Evolutionary conservation across 2,329 filamentous ascomycete species (phyloP), one percentile per base, ranked within the genome.

Genomic region (Cercospora sp.): DNA sequence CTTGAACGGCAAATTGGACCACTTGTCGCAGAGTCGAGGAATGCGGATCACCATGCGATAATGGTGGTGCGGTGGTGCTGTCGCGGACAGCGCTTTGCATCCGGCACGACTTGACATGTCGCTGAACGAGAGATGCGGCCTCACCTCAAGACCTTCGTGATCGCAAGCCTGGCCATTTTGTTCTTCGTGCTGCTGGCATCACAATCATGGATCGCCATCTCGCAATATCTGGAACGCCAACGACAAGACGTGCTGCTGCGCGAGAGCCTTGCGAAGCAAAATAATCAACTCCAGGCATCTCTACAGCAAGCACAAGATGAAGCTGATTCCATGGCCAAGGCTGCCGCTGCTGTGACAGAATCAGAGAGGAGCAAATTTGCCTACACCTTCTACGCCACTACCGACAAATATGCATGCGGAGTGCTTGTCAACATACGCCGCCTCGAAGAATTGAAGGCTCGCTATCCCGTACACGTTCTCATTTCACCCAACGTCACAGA

Each of bases 371-470:
- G 33, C 53, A 30, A 30, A 7, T 76, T 73, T 57, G 72, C 73
- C 8, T 77, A 76, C 61, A 71, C 74, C 28, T 77, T 77, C 67
- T 76, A 76, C 64, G 75, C 75, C 31, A 76, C 75, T 7, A 55
- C 67, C 18, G 70, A 75, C 58, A 26, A 63, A 20, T 76, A 77
- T 58, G 75, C 75, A 13, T 77, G 75, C 63, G 73, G 74, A 10
- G 74, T 72, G 13, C 64, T 77, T 5, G 72, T 77, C 60, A 77
- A 76, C 68, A 75, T 77, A 26, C 64, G 73, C 26, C 72, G 73
- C 1, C 66, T 77, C 33, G 67, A 68, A n/a, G 33, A 66, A 5
- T 67, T 75, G 28, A 45, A 72, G 18, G 67, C 70, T 2, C 64
- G 48, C 13, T 64, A 73, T 33, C 74, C 69, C 4, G 73, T 77